phyloP scores from a whole-genome alignment of 2,329 filamentous ascomycete species.

The Metarhizium guizhouense region DNA sequence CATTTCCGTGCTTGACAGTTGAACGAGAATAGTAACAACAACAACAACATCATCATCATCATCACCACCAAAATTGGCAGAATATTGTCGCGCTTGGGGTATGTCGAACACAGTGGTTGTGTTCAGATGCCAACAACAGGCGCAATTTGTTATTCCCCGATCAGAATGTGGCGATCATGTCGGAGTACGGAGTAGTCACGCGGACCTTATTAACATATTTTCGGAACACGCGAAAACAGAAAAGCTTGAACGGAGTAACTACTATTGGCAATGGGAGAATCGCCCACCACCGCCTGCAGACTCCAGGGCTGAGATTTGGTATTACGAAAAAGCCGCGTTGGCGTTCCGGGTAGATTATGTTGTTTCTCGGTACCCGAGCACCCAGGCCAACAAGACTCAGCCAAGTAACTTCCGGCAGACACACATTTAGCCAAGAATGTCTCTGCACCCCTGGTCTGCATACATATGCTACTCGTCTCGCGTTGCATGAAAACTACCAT shows the following conservation, averaged over 20 bases:
- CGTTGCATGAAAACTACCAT: neutral
- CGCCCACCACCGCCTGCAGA: neutral
- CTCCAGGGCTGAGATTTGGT: neutral
- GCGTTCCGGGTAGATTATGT: neutral
- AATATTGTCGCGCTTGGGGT: neutral
- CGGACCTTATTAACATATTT: neutral
- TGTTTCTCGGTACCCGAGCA: neutral
- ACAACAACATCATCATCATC: no score
- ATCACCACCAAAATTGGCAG: no score
- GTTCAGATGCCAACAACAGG: neutral
- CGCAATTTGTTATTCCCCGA: neutral
- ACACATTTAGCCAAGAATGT: neutral
- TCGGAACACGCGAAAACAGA: neutral
- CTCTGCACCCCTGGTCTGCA: neutral
- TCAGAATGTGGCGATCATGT: neutral
- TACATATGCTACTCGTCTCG: neutral
- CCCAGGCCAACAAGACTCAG: neutral
- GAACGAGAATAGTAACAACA: no score
- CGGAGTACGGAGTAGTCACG: neutral
- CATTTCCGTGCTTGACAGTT: neutral
- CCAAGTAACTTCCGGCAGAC: neutral
- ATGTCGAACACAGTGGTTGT: neutral
- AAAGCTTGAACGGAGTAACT: neutral
- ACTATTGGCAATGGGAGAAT: neutral
- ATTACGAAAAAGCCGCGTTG: neutral